phyloP scores from a whole-genome alignment of 495 filamentous ascomycete genomes.

The Bacidia rubella region DNA sequence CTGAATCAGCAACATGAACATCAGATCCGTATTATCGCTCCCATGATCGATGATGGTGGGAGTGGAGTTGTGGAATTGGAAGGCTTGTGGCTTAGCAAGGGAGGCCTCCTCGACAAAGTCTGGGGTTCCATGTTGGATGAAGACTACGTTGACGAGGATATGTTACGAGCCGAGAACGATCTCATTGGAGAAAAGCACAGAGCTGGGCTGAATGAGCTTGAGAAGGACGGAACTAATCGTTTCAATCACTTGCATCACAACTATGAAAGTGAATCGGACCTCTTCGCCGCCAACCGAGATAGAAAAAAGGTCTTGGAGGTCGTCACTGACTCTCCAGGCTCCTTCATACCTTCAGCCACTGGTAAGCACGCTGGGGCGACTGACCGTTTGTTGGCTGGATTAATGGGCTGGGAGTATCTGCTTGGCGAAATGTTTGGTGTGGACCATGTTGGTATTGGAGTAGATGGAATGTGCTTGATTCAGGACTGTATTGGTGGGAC shows the following conservation, averaged over 20 bases:
- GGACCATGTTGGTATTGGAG: constrained; percentile 25
- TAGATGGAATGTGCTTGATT: constrained; percentile 28
- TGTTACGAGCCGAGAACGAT: constrained; percentile 15
- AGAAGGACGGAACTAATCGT: constrained; percentile 6
- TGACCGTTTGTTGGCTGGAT: constrained; percentile 22
- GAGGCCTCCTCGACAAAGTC: constrained; percentile 21
- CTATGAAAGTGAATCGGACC: not conserved
- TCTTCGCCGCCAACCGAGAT: not conserved
- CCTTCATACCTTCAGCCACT: constrained; percentile 6
- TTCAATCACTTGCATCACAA: not conserved
- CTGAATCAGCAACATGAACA: constrained; percentile 19
- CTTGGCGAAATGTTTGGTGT: constrained; percentile 29
- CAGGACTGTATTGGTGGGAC: constrained; percentile 25
- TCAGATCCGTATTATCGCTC: constrained; percentile 24
- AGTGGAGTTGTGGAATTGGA: constrained; percentile 24
- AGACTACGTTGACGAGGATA: constrained; percentile 19
- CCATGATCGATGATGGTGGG: constrained; percentile 23
- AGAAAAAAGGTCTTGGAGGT: constrained; percentile 25
- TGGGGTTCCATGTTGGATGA: constrained; percentile 15
- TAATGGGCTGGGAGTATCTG: constrained; percentile 30
- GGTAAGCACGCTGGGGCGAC: constrained; percentile 14
- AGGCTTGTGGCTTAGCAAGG: constrained; percentile 27
- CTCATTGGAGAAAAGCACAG: constrained; percentile 18
- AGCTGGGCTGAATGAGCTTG: constrained; percentile 12
- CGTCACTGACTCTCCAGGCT: constrained; percentile 24